Base-by-base conservation (phyloP, 1,284 basidiomycete genomes). In the Pseudozyma flocculosa region DNA sequence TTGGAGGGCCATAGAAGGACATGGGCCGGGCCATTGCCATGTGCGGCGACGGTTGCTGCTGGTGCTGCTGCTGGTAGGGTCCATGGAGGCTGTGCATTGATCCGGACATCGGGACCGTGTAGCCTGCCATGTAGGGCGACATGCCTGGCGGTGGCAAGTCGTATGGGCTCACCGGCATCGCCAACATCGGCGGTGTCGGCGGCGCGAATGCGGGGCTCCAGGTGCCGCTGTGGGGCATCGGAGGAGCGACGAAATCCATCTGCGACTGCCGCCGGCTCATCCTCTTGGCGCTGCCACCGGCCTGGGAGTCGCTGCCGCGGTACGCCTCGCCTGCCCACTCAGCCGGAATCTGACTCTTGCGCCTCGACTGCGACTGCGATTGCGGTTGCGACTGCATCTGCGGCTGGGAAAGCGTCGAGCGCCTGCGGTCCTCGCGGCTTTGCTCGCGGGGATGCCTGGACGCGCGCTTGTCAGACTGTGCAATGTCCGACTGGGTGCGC, bases 181-280 rank as follows among this genome's bases (percentile, higher is more conserved):
- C 10, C 50, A 54, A 44, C 15, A 47, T 47, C 1, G 61, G 50
- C 3, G 49, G 48, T 17, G 43, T 17, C 2, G 47, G 21, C n/a
- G 51, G 24, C 15, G 41, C 43, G 24, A 36, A 24, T 41, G 42
- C 41, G 7, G 44, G 47, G 3, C 32, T 24, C 59, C 59, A 61
- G 17, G 43, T 34, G 15, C 32, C 32, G 32, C 14, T 11, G 32
- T 11, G 11, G 7, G 32, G 32, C 10, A 34, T 5, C 32, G 38
- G 38, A 8, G 18, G 38, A 21, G 38, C 11, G 18, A 21, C 7
- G 19, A 21, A 40, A 8, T 10, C 19, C 21, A 40, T 19, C 21
- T 40, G 38, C 38, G n/a, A 40, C 18, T 19, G 7, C 4, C 38
- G 38, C 38, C 38, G 38, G 15, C 32, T 34, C 32, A 34, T 34